Conservation (phyloP, 441 rosid genomes). For the Macaranga tanarius region DNA sequence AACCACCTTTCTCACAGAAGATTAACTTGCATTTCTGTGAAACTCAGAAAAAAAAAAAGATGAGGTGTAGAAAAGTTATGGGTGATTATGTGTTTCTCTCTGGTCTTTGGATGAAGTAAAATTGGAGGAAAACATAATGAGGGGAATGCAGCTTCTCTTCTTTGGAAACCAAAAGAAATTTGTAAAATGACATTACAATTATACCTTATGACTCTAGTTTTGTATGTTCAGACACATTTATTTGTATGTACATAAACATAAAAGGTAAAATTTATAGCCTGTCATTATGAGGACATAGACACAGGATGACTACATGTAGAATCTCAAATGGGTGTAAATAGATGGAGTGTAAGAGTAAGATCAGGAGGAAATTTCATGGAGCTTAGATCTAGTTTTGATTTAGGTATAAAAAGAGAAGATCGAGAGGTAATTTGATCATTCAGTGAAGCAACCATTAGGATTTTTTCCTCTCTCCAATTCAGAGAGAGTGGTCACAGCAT, state of each 20-base stretch:
- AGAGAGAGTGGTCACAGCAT: neutral
- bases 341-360: no score
- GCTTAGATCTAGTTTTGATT: neutral
- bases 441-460: neutral
- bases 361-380: neutral
- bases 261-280: no score
- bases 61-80: neutral
- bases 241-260: no score
- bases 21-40: neutral
- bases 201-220: no score
- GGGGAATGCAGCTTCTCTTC: no score
- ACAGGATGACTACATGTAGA: no score
- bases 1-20: neutral
- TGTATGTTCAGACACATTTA: no score
- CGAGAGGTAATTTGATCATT: neutral
- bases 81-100: neutral
- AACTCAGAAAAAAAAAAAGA: neutral
- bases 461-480: neutral
- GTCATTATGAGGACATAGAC: neutral
- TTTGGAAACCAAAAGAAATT: no score
- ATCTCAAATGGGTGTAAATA: no score
- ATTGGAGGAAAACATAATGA: neutral
- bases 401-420: neutral
- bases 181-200: no score
- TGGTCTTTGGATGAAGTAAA: neutral